Evolutionary conservation across 2,329 filamentous ascomycete species (phyloP), one percentile per base, ranked within the genome.

Genomic region (Cladosporium sp.): DNA sequence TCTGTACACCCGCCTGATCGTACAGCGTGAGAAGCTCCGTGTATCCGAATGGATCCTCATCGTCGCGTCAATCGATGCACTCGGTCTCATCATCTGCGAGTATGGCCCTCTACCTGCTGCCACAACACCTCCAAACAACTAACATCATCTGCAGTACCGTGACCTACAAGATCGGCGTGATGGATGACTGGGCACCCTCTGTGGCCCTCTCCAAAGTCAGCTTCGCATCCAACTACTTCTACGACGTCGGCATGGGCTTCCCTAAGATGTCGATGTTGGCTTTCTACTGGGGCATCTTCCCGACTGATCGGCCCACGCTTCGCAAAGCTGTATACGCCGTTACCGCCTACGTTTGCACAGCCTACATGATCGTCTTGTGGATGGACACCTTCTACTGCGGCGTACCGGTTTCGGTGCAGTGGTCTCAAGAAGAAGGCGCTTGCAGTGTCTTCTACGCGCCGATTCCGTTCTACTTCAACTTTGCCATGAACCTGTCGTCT

Each of bases 141-240:
- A 20, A 42, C 39, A 35, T 8, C 6, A 10, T 13, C 10, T 12
- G n/a, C 4, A 60, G 58, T 32, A 73, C 70, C 5, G 51, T 73
- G 40, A 73, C 70, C 6, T 73, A 58, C 42, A 56, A 65, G 36
- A 58, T 73, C 24, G 69, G 68, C 4, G 70, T 73, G 6, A 35
- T 73, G 59, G 70, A 73, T 40, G 40, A 55, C 1, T 72, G 65
- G 51, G 61, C 61, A 34, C 58, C 70, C 0, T 73, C 70, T 0
- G 71, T 71, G 8, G 55, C 19, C 13, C 60, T 73, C 0, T 73
- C 71, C 10, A 73, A 73, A 65, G 70, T 73, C 32, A 70, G 68
- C 1, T 73, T 73, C 17, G 66, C 70, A 0, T 73, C 71, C 37
- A 73, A 73, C 61, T 73, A 73, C 57, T 73, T 73, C 39, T 73